Evolutionary conservation across 352 stramenopile genomes (phyloP), one percentile per base, ranked within the genome.

Genomic region (Phytophthora quininea): DNA sequence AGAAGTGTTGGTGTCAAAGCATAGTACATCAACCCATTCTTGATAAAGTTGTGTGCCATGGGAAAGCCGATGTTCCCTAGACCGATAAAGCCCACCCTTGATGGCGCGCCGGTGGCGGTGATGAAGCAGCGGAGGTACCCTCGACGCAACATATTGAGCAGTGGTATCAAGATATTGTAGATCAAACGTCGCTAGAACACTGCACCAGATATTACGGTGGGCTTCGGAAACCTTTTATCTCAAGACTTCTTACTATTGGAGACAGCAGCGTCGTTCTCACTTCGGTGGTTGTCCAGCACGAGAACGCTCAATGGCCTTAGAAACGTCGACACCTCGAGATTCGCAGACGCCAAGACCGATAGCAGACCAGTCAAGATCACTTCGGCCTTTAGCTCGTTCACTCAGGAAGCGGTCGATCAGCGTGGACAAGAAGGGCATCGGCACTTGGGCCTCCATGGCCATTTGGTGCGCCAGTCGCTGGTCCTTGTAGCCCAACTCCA

Each of bases 31-130:
- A 31, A 77, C 66, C 73, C 84, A 12, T 75, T 87, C 55, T 91
- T 84, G 31, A 98, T 55, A 30, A 96, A 64, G 74, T 98, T 97
- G 57, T 84, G 73, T 33, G 87, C 86, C 94, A 98, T 98, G 14
- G 88, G 91, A 47, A 89, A 73, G 0, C 92, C 93, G 91, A 98
- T 98, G 67, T 98, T 97, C 24, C 94, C 94, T 10, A 98, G 75
- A 7, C 94, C 92, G 31, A 98, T 84, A 73, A 98, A 97, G 24
- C 90, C 92, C 24, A 98, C 61, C 12, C 46, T 50, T 27, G 62
- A 24, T 24, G 19, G 19, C 19, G 19, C 19, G 19, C 19, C 19
- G 19, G 19, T 24, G 19, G 19, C 19, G 19, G 19, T 24, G 19
- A 0, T 24, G 19, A 24, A 24, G 19, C 19, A 24, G 19, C 19